Conservation (phyloP, 1,139 yeast genomes). For the Geotrichum candidum region DNA sequence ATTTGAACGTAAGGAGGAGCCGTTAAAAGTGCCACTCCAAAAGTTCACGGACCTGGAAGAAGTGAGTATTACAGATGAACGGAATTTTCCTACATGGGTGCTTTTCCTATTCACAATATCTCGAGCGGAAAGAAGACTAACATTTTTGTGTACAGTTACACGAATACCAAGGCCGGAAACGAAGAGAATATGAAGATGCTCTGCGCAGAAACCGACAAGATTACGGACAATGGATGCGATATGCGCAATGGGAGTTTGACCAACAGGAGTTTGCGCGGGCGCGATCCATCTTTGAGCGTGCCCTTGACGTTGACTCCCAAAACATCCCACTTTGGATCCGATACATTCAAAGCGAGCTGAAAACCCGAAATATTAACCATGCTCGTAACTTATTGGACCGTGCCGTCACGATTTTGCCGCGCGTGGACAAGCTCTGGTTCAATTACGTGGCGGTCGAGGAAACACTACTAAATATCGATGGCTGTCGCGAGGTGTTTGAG, state of each 20-base stretch:
- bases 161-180: constrained; percentile 66
- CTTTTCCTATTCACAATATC: background rate
- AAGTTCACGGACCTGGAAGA: constrained; percentile 75
- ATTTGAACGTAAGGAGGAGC: constrained; percentile 43
- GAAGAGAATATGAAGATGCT: constrained; percentile 82
- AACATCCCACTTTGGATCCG: constrained; percentile 82
- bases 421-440: constrained; percentile 83
- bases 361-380: constrained; percentile 70
- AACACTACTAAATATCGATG: constrained; percentile 55
- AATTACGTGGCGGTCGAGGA: constrained; percentile 74
- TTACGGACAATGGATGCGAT: constrained; percentile 84
- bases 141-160: constrained; percentile 36
- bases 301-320: constrained; percentile 66
- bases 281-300: constrained; percentile 82
- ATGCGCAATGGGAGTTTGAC: constrained; percentile 81
- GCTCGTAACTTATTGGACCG: constrained; percentile 82
- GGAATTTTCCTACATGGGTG: background rate
- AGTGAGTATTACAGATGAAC: constrained; percentile 6
- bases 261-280: constrained; percentile 74
- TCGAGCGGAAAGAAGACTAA: background rate
- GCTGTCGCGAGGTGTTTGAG: constrained; percentile 62
- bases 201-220: constrained; percentile 75
- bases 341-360: constrained; percentile 73
- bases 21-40: constrained; percentile 40
- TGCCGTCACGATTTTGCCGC: constrained; percentile 67